These are phyloP conservation scores for Henckelia pumila DNA, from an alignment of 257 asterid species.

Conservation along the genomic window DNA sequence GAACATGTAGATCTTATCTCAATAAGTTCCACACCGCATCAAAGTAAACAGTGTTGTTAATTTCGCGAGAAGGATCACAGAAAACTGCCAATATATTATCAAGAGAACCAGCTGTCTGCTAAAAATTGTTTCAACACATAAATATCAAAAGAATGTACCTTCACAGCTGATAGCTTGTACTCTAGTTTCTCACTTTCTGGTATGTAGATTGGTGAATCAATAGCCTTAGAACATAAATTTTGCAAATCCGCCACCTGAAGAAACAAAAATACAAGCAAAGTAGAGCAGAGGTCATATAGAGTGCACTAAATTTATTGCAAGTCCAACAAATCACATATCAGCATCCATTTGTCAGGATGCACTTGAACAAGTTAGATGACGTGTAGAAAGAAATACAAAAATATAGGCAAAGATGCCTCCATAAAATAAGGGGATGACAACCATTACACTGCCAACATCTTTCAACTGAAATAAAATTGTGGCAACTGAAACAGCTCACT, in stretches of 20 bases:
- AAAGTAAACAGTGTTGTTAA: slow-evolving; percentile 1
- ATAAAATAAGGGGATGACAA: background rate
- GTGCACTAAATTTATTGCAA: slow-evolving; percentile 12
- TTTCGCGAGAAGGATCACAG: slow-evolving; percentile 14
- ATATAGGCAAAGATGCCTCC: background rate
- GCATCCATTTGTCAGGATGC: background rate
- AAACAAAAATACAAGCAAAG: slow-evolving; percentile 16
- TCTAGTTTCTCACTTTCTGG: slow-evolving; percentile 58
- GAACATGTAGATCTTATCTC: slow-evolving; percentile 13
- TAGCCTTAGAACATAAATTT: slow-evolving; percentile 46
- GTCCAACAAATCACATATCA: slow-evolving; percentile 1
- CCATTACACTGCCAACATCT: slow-evolving; percentile 15
- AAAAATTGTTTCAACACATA: slow-evolving; percentile 15
- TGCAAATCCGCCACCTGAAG: slow-evolving; percentile 74
- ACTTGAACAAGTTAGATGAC: background rate
- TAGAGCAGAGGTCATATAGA: slow-evolving; percentile 11
- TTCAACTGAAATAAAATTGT: slow-evolving; percentile 12
- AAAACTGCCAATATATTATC: slow-evolving; percentile 5
- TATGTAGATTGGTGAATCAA: slow-evolving; percentile 52
- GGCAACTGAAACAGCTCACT: slow-evolving; percentile 32
- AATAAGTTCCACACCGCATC: background rate
- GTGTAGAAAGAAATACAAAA: slow-evolving; percentile 8
- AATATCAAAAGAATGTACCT: slow-evolving; percentile 44
- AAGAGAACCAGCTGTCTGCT: slow-evolving; percentile 8
- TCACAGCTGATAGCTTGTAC: slow-evolving; percentile 61